Conservation (phyloP, 495 filamentous ascomycete genomes). For the Tirmania nivea region DNA sequence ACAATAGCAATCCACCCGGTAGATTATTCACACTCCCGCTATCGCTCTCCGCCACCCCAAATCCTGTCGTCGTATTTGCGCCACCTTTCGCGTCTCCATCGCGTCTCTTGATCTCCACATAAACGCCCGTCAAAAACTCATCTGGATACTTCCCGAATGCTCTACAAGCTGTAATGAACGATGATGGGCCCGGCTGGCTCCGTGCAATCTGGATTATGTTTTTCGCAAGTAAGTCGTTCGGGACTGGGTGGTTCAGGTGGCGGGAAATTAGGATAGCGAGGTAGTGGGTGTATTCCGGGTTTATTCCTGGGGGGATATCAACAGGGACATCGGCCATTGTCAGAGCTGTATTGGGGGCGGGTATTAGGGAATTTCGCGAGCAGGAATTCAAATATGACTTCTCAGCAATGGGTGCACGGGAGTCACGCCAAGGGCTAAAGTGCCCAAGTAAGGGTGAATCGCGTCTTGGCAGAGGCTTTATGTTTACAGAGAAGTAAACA, state of each 20-base stretch:
- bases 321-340: constrained; percentile 7
- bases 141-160: constrained; percentile 16
- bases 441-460: no score
- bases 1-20: constrained; percentile 13
- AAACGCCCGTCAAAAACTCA: constrained; percentile 15
- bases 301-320: constrained; percentile 14
- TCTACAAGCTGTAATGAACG: constrained; percentile 17
- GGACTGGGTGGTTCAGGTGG: constrained; percentile 8
- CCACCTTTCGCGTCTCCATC: constrained; percentile 1
- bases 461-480: no score
- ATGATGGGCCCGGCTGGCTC: constrained; percentile 18
- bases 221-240: constrained; percentile 15
- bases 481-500: no score
- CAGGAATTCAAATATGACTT: no score
- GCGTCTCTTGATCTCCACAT: constrained; percentile 15
- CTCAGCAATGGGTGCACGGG: no score
- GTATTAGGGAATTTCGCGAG: neutral
- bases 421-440: no score
- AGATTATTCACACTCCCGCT: constrained; percentile 3
- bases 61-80: constrained; percentile 1
- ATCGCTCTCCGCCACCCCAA: constrained; percentile 3
- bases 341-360: neutral
- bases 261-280: constrained; percentile 9
- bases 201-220: constrained; percentile 19
- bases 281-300: constrained; percentile 10